phyloP scores from a whole-genome alignment of 306 rosid species.

The Glycine tomentella region DNA sequence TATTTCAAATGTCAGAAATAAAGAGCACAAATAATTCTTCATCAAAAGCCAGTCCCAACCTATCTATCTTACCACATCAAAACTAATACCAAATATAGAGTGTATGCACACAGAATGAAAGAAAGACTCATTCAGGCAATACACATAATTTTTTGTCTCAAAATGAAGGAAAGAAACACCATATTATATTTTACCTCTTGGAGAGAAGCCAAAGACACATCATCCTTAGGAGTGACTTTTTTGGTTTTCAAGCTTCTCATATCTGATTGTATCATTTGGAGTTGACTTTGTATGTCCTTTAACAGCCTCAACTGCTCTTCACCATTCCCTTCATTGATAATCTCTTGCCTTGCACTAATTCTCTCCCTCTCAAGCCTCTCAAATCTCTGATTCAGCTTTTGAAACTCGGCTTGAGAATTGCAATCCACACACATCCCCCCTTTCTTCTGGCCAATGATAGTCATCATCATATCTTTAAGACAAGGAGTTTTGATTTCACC shows the following conservation, averaged over 20 bases:
- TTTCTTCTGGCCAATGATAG: constrained; percentile 40
- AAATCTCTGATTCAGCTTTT: constrained; percentile 56
- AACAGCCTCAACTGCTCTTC: constrained; percentile 72
- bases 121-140: neutral
- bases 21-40: neutral
- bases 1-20: neutral
- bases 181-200: constrained; percentile 65
- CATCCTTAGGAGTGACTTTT: constrained; percentile 52
- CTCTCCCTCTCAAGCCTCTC: constrained; percentile 65
- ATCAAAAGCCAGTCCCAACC: constrained; percentile 13
- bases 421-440: constrained; percentile 45
- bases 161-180: neutral
- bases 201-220: constrained; percentile 48
- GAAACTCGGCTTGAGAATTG: constrained; percentile 54
- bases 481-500: constrained; percentile 43
- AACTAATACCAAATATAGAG: constrained; percentile 9
- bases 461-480: constrained; percentile 19
- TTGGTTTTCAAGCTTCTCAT: constrained; percentile 55
- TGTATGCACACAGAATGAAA: neutral
- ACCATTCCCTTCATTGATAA: constrained; percentile 53
- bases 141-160: neutral
- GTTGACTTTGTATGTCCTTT: constrained; percentile 68
- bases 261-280: constrained; percentile 63
- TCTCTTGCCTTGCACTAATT: constrained; percentile 59
- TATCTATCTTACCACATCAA: neutral